Evolutionary conservation across 192 early-diverging fungal genomes (phyloP).

Genomic region (Coemansia sp.): DNA sequence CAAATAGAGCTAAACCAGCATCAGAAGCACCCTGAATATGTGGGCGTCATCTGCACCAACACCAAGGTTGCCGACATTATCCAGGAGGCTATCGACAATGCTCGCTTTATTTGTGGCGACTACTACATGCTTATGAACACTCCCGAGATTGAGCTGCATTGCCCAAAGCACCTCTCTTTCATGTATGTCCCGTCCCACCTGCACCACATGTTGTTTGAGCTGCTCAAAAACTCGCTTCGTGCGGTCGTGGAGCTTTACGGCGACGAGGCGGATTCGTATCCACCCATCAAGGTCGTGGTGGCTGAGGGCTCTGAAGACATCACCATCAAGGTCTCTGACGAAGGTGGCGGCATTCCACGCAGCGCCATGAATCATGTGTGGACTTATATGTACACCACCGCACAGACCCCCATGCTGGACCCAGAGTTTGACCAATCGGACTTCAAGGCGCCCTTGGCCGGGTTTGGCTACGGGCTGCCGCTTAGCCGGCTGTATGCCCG

Average conservation of each 20-base stretch:
- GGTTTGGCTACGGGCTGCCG: conserved; percentile 96
- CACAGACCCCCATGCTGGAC: conserved; percentile 66
- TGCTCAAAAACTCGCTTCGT: conserved; percentile 94
- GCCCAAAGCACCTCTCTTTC: conserved; percentile 78
- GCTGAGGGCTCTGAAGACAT: conserved; percentile 89
- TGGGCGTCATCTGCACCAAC: conserved; percentile 92
- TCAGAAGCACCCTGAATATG: conserved; percentile 67
- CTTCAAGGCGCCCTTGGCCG: conserved; percentile 77
- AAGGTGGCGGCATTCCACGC: conserved; percentile 90
- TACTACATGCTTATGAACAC: conserved; percentile 82
- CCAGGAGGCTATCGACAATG: conserved; percentile 86
- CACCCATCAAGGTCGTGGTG: conserved; percentile 92
- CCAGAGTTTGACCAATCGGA: conserved; percentile 71
- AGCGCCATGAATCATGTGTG: conserved; percentile 86
- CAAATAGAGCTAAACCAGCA: conserved; percentile 68
- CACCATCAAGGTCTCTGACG: conserved; percentile 94
- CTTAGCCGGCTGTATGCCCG: conserved; percentile 81
- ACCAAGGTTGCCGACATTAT: conserved; percentile 80
- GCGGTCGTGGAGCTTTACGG: conserved; percentile 92
- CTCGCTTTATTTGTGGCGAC: conserved; percentile 85
- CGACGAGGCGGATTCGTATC: conserved; percentile 79
- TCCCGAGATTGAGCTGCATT: conserved; percentile 75
- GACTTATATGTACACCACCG: conserved; percentile 93
- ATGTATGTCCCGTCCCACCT: conserved; percentile 96
- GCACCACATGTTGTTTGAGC: conserved; percentile 97